Evolutionary conservation across 306 rosid species (phyloP).

Genomic region (Cucurbita argyrosperma): DNA sequence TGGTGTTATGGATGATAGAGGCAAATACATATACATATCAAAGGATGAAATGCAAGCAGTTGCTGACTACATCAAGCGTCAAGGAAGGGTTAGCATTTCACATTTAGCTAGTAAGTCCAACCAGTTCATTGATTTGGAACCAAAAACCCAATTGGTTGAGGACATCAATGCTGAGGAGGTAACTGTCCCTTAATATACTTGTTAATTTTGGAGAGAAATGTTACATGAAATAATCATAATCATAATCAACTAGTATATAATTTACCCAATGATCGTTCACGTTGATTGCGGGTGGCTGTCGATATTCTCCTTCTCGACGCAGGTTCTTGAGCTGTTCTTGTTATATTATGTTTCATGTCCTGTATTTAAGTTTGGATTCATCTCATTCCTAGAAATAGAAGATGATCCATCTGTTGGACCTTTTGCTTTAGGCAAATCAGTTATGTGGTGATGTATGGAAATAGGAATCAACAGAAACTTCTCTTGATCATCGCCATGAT

Average conservation of each 20-base stretch:
- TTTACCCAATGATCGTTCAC: background rate
- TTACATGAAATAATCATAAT: background rate
- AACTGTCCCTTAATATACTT: constrained; percentile 27
- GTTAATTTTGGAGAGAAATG: constrained; percentile 6
- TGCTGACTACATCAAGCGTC: constrained; percentile 75
- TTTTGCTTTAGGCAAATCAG: too few relatives aligned
- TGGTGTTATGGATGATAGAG: constrained; percentile 96
- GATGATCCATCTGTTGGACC: background rate
- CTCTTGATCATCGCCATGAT: background rate
- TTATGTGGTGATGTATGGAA: background rate
- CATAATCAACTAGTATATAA: background rate
- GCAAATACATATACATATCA: constrained; percentile 84
- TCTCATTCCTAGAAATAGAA: background rate
- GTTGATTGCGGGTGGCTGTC: background rate
- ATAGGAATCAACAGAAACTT: too few relatives aligned
- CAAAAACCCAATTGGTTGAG: constrained; percentile 49
- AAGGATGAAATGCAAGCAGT: constrained; percentile 94
- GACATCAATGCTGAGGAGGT: constrained; percentile 53
- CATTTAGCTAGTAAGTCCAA: constrained; percentile 92
- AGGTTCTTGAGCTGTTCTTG: background rate
- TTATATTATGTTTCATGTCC: background rate
- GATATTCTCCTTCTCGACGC: background rate
- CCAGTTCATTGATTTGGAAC: constrained; percentile 96
- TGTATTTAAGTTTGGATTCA: background rate
- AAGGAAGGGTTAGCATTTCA: constrained; percentile 88